Percentiles rank a stretch among this genome's conserved stretches.
These are phyloP conservation scores for Hericium rajendrae DNA, from an alignment of 768 basidiomycete species.

Conservation along the genomic window DNA sequence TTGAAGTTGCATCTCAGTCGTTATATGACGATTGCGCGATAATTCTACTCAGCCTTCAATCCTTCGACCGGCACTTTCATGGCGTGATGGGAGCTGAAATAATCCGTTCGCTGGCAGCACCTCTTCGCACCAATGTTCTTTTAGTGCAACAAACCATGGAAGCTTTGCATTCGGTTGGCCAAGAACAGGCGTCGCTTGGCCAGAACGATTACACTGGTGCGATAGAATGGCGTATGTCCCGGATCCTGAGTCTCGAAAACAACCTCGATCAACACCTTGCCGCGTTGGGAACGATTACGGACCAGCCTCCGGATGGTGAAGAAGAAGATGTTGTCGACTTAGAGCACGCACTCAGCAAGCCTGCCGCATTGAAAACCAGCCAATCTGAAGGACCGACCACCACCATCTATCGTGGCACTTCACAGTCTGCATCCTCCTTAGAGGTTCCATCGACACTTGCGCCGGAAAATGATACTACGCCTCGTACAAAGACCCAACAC, in stretches of 20 bases:
- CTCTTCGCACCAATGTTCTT: conserved; percentile 51
- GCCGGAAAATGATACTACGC: conserved; percentile 2
- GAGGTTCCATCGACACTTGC: conserved; percentile 7
- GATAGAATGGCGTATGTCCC: conserved; percentile 71
- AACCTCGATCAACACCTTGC: conserved; percentile 27
- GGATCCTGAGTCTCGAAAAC: conserved; percentile 50
- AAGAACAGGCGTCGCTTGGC: conserved; percentile 61
- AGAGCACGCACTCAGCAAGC: conserved; percentile 37
- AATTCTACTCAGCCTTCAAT: conserved; percentile 52
- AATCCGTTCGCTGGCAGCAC: conserved; percentile 22
- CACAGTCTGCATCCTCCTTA: conserved; percentile 21
- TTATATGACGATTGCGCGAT: conserved; percentile 63
- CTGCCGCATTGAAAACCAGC: conserved; percentile 12
- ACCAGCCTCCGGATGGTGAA: conserved; percentile 28
- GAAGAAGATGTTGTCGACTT: conserved; percentile 50
- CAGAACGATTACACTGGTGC: conserved; percentile 65
- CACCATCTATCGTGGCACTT: conserved; percentile 17
- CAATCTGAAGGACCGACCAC: background rate
- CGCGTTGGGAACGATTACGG: conserved; percentile 26
- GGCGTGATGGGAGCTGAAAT: background rate
- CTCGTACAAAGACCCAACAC: conserved; percentile 8
- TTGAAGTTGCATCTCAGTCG: conserved; percentile 64
- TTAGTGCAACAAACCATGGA: conserved; percentile 14
- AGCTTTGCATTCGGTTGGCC: conserved; percentile 34
- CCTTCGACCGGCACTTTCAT: conserved; percentile 17